Conservation (phyloP, 352 stramenopile species). For the Pythium volutum region DNA sequence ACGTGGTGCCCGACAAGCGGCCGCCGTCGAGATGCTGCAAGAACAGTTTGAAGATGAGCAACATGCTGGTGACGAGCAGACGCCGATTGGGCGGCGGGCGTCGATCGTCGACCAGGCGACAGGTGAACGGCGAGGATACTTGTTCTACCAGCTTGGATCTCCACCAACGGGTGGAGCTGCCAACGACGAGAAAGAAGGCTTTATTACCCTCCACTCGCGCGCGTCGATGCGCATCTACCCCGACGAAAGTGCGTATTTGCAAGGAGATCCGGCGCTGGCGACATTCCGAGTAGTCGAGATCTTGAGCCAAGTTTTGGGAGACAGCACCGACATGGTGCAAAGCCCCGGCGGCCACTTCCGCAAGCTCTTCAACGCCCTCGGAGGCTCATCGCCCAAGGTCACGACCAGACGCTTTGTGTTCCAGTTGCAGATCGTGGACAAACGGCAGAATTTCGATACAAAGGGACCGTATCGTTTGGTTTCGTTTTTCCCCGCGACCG, state of each 20-base stretch:
- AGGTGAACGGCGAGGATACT: conserved; percentile 20
- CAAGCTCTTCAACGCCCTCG: conserved; percentile 9
- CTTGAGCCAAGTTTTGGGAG: background rate
- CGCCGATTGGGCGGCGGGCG: background rate
- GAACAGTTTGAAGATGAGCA: conserved; percentile 42
- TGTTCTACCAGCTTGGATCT: conserved; percentile 10
- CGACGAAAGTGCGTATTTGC: conserved; percentile 46
- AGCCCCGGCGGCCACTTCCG: conserved; percentile 4
- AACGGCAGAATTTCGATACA: background rate
- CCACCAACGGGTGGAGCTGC: background rate
- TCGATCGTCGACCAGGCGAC: conserved; percentile 20
- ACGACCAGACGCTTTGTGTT: background rate
- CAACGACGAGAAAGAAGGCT: conserved; percentile 20
- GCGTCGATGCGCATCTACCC: conserved; percentile 36
- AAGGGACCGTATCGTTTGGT: conserved; percentile 21
- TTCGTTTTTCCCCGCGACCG: conserved; percentile 34
- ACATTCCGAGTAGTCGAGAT: conserved; percentile 37
- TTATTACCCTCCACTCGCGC: conserved; percentile 34
- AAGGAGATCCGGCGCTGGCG: conserved; percentile 20
- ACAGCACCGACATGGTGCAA: background rate
- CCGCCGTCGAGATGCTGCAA: conserved; percentile 52
- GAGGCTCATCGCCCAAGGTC: background rate
- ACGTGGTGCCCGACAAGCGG: conserved; percentile 41
- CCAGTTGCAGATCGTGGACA: background rate
- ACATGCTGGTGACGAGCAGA: background rate